These are phyloP conservation scores for Diospyros lotus DNA, from an alignment of 148 eudicot species.

Conservation along the genomic window DNA sequence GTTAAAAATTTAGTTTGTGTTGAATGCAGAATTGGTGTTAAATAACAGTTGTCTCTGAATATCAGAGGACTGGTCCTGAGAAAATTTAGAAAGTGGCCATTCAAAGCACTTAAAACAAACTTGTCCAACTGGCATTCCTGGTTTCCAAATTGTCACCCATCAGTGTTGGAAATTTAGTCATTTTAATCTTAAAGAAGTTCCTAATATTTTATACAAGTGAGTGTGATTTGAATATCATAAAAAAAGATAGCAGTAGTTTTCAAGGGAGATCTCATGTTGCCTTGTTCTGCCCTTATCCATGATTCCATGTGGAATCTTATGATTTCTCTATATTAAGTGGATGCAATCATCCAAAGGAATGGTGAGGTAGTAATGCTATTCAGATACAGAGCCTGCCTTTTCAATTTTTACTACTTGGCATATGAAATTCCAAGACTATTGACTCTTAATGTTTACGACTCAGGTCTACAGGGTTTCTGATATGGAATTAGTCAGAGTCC, in stretches of 20 bases:
- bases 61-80: background rate
- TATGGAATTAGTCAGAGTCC: slow-evolving; percentile 98
- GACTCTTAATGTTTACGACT: slow-evolving; percentile 12
- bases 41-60: background rate
- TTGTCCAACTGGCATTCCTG: background rate
- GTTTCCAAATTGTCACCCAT: background rate
- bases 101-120: background rate
- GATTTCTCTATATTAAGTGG: background rate
- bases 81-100: background rate
- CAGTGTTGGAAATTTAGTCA: background rate
- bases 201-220: background rate
- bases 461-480: slow-evolving; percentile 95
- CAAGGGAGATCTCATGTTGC: background rate
- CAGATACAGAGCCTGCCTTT: background rate
- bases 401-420: background rate
- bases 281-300: background rate
- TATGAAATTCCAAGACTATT: background rate
- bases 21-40: too few relatives aligned
- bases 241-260: background rate
- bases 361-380: background rate
- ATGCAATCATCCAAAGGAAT: background rate
- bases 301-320: too few relatives aligned
- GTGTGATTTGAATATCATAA: too few relatives aligned
- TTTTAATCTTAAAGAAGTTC: background rate
- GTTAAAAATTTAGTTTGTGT: too few relatives aligned